A percentile compares a stretch with the other conserved stretches of the same genome.
Evolutionary conservation across 768 basidiomycete species (phyloP).

Genomic region (Boletus eberwhitei): DNA sequence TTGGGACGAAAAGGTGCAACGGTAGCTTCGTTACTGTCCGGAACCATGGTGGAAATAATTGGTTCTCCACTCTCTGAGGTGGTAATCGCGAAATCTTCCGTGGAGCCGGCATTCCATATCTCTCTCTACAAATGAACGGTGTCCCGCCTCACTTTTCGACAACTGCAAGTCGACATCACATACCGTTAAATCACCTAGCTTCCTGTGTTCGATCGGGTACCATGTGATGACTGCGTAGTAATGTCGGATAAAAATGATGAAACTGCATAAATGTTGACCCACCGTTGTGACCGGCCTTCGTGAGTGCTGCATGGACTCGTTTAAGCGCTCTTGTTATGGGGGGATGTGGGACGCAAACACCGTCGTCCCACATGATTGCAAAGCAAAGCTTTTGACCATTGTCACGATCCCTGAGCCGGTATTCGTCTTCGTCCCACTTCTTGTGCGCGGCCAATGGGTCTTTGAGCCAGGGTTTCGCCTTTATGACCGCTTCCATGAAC

Average conservation of each 20-base stretch:
- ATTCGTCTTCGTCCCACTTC: conserved; percentile 59
- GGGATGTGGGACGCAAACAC: conserved; percentile 56
- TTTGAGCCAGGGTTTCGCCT: conserved; percentile 57
- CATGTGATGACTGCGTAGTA: conserved; percentile 60
- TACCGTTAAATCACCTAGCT: conserved; percentile 43
- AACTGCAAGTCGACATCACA: conserved; percentile 18
- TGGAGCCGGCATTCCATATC: conserved; percentile 47
- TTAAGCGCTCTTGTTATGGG: conserved; percentile 62
- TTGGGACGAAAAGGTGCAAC: conserved; percentile 27
- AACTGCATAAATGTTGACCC: conserved; percentile 2
- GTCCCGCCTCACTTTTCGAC: background rate
- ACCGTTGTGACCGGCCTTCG: conserved; percentile 66
- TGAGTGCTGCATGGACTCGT: conserved; percentile 51
- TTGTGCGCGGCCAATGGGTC: conserved; percentile 61
- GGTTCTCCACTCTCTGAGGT: conserved; percentile 51
- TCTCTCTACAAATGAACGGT: conserved; percentile 23
- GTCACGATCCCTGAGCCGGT: conserved; percentile 57
- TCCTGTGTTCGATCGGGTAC: conserved; percentile 52
- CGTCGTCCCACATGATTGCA: conserved; percentile 67
- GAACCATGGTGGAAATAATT: conserved; percentile 45
- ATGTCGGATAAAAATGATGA: background rate
- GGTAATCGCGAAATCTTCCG: conserved; percentile 42
- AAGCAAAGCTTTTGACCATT: conserved; percentile 51
- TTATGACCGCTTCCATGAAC: conserved; percentile 65
- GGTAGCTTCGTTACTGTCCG: conserved; percentile 24